Conservation (phyloP, 192 early-diverging fungal genomes). For the Podochytrium sp. region DNA sequence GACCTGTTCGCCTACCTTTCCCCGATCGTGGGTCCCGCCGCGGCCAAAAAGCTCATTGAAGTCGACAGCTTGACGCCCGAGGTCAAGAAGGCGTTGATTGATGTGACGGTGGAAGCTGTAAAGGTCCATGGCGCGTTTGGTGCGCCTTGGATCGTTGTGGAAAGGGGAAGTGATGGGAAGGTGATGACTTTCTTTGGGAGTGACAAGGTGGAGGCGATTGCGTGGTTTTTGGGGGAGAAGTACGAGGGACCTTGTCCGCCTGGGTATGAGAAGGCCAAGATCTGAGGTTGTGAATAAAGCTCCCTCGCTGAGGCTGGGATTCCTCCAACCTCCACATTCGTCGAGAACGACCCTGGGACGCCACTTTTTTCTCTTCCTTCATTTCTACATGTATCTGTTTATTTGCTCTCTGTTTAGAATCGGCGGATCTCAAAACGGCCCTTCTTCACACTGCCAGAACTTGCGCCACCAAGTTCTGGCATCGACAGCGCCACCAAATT, state of each 20-base stretch:
- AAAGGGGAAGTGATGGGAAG: constrained; percentile 10
- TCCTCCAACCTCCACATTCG: too few species aligned
- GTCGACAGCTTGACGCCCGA: constrained; percentile 2
- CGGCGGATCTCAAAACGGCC: too few species aligned
- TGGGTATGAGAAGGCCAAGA: constrained; percentile 1
- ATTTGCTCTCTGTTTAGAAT: too few species aligned
- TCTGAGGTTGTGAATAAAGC: background rate
- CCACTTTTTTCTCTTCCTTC: too few species aligned
- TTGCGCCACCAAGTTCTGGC: too few species aligned
- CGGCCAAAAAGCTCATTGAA: constrained; percentile 5
- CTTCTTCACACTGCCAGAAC: too few species aligned
- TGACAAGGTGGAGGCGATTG: constrained; percentile 48
- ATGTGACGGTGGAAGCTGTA: constrained; percentile 30
- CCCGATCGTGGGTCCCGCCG: constrained; percentile 10
- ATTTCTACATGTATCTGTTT: too few species aligned
- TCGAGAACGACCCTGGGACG: too few species aligned
- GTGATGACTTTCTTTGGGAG: constrained; percentile 45
- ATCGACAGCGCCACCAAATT: too few species aligned
- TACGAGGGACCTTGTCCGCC: constrained; percentile 27
- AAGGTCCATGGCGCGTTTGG: constrained; percentile 49
- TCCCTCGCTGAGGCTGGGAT: too few species aligned
- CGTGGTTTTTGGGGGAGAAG: constrained; percentile 37
- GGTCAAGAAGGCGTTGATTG: constrained; percentile 40
- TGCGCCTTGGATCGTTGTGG: constrained; percentile 43
- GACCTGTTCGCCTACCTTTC: constrained; percentile 28